Percentiles rank a stretch among this genome's conserved stretches.
Evolutionary conservation across 805 yeast species (phyloP).

Genomic region (Yarrowia sp.): DNA sequence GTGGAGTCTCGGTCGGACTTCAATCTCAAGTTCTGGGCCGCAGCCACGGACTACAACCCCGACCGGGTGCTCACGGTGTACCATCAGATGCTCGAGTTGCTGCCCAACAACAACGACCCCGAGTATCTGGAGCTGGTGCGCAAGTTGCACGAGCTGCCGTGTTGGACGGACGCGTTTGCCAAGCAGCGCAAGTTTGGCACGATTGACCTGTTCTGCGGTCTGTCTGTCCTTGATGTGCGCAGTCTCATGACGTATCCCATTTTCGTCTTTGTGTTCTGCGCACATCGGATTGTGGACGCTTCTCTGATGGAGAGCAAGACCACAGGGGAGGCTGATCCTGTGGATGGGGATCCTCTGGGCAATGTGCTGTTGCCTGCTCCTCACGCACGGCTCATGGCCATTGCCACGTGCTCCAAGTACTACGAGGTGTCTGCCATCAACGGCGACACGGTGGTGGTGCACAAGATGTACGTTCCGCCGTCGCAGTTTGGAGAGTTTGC

Average conservation of each 20-base stretch:
- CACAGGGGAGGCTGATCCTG: constrained; percentile 6
- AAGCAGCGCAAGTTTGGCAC: constrained; percentile 17
- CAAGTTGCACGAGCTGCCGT: constrained; percentile 13
- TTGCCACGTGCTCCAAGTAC: constrained; percentile 12
- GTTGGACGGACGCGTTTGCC: constrained; percentile 22
- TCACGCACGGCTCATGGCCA: constrained; percentile 13
- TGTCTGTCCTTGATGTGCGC: constrained; percentile 13
- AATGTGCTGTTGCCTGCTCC: constrained; percentile 9
- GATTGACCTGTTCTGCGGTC: background rate
- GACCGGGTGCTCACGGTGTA: constrained; percentile 9
- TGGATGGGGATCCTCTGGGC: constrained; percentile 7
- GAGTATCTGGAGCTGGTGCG: constrained; percentile 8
- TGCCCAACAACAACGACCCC: background rate
- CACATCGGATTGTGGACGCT: constrained; percentile 2
- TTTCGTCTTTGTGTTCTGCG: constrained; percentile 13
- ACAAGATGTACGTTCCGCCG: constrained; percentile 16
- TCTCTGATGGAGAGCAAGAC: constrained; percentile 5
- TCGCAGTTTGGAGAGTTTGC: constrained; percentile 23
- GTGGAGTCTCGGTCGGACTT: constrained; percentile 8
- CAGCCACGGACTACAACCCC: constrained; percentile 12
- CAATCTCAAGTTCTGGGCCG: constrained; percentile 13
- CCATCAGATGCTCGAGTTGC: constrained; percentile 14
- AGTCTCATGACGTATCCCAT: constrained; percentile 13
- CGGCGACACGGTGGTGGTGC: constrained; percentile 9
- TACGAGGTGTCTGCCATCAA: constrained; percentile 17